These are phyloP conservation scores for Mychonastes homosphaera DNA, from an alignment of 139 green algal genomes.

Conservation along the genomic window DNA sequence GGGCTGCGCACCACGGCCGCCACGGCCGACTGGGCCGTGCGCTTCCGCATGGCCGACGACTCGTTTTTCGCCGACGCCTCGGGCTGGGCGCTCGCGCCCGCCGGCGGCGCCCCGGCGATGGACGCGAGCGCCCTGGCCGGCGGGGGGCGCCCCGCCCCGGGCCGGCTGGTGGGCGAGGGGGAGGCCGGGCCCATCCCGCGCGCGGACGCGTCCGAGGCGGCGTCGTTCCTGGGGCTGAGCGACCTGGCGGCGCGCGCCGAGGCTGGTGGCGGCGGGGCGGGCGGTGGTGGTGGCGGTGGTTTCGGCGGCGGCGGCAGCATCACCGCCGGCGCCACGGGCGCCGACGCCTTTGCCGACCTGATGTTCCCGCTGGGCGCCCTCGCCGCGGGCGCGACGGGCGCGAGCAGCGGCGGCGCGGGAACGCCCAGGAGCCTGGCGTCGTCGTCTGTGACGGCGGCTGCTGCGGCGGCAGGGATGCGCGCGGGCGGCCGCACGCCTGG, in stretches of 20 bases:
- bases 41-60: constrained; percentile 10
- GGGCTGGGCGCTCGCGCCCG: not conserved
- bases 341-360: constrained; percentile 3
- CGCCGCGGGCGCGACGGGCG: not conserved
- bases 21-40: constrained; percentile 8
- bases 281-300: not conserved
- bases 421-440: not conserved
- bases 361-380: constrained; percentile 9
- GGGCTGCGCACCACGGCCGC: not conserved
- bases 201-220: constrained; percentile 9
- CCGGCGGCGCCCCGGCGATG: constrained; percentile 8
- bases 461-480: too few relatives aligned
- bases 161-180: constrained; percentile 5
- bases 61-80: constrained; percentile 13
- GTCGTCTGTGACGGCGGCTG: too few relatives aligned
- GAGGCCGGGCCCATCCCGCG: constrained; percentile 15
- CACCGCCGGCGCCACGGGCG: not conserved
- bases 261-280: not conserved
- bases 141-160: too few relatives aligned
- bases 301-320: not conserved
- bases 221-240: constrained; percentile 7
- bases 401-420: too few relatives aligned
- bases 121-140: constrained; percentile 11
- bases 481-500: too few relatives aligned
- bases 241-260: constrained; percentile 5